A percentile compares a stretch with the other conserved stretches of the same genome.
Conservation (phyloP, 257 asterid species). For the Fraxinus pennsylvanica region DNA sequence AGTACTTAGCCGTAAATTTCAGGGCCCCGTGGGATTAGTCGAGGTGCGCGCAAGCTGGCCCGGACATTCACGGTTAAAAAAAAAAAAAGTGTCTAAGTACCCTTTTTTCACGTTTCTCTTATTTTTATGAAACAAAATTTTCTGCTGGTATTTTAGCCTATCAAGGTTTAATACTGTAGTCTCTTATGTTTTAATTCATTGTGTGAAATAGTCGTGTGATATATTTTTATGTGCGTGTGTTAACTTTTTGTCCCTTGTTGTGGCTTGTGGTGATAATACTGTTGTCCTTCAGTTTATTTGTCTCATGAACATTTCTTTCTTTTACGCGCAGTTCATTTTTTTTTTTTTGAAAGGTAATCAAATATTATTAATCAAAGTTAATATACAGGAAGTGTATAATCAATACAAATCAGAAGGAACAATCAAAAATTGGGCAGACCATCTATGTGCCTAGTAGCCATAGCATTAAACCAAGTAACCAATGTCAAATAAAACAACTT, state of each 20-base stretch:
- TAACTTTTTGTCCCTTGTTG: neutral
- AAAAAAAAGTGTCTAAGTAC: neutral
- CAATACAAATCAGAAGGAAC: too few relatives aligned
- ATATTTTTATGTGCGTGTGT: neutral
- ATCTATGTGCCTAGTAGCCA: too few relatives aligned
- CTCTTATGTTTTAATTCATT: neutral
- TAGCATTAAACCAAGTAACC: too few relatives aligned
- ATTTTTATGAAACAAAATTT: neutral
- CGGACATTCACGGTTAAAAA: too few relatives aligned
- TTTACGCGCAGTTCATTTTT: neutral
- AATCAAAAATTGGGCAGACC: too few relatives aligned
- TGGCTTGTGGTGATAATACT: neutral
- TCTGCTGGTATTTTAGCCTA: neutral
- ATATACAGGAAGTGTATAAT: too few relatives aligned
- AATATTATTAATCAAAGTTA: too few relatives aligned
- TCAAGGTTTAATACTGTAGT: constrained; percentile 4
- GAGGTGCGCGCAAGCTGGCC: too few relatives aligned
- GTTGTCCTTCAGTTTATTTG: neutral
- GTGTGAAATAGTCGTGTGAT: neutral
- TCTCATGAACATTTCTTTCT: neutral
- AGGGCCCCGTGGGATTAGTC: too few relatives aligned
- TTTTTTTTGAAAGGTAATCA: too few relatives aligned
- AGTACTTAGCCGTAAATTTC: too few relatives aligned
- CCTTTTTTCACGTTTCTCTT: neutral
- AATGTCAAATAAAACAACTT: too few relatives aligned